Conservation (phyloP, 1,284 basidiomycete species). For the Trichosporon sp. region DNA sequence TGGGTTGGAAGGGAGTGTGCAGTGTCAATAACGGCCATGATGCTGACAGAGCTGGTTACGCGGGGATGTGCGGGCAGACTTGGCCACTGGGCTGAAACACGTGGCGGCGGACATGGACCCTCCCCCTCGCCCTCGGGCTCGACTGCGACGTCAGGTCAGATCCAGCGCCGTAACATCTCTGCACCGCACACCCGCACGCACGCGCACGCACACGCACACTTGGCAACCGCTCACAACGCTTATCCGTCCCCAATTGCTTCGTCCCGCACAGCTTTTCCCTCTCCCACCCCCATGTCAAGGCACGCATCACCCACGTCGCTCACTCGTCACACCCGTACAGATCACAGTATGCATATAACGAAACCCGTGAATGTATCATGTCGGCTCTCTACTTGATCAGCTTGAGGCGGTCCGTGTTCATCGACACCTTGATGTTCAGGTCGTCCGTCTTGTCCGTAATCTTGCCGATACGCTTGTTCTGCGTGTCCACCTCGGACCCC, state of each 20-base stretch:
- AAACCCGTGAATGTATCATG: not conserved
- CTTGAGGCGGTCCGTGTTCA: constrained; percentile 55
- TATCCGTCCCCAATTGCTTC: not conserved
- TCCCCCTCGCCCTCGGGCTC: not conserved
- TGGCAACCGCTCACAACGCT: not conserved
- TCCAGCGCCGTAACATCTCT: no score
- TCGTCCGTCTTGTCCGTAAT: constrained; percentile 58
- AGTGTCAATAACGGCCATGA: not conserved
- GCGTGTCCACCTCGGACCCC: constrained; percentile 56
- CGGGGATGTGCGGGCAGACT: not conserved
- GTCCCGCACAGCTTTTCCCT: not conserved
- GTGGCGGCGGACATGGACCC: not conserved
- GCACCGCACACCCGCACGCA: no score
- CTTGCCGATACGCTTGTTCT: constrained; percentile 53
- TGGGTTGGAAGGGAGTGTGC: not conserved
- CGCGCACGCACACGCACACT: not conserved
- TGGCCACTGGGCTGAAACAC: constrained; percentile 4
- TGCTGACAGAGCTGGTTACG: not conserved
- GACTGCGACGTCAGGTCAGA: no score
- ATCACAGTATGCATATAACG: constrained; percentile 9
- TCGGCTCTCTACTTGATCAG: constrained; percentile 45
- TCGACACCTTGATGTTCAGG: constrained; percentile 54
- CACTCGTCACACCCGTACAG: not conserved
- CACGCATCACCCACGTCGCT: not conserved
- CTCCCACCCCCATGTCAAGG: not conserved